Conservation (phyloP, 2,329 filamentous ascomycete genomes). For the Colletotrichum tropicale region DNA sequence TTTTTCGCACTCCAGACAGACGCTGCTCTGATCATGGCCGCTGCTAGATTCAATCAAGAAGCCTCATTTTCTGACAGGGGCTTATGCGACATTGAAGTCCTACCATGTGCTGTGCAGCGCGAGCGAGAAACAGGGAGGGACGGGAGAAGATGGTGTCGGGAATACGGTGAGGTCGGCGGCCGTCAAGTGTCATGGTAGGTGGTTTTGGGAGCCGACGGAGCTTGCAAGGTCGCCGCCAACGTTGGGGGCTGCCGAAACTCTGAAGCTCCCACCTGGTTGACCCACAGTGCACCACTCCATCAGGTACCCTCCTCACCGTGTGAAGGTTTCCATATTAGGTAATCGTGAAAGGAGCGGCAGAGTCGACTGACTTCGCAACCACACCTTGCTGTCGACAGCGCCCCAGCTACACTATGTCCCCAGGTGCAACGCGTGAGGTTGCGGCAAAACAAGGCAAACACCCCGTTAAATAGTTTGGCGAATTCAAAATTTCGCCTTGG, state of each 20-base stretch:
- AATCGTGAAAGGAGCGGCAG: neutral
- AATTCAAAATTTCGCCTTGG: neutral
- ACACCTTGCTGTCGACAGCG: neutral
- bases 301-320: neutral
- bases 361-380: neutral
- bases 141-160: neutral
- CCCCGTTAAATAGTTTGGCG: neutral
- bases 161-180: neutral
- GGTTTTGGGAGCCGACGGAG: neutral
- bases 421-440: neutral
- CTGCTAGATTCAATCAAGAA: neutral
- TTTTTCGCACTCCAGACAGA: neutral
- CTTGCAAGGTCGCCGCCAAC: neutral
- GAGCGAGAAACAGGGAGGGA: neutral
- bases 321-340: neutral
- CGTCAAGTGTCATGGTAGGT: neutral
- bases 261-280: neutral
- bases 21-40: conserved; percentile 17
- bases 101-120: neutral
- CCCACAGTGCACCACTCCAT: neutral
- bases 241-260: neutral
- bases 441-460: neutral
- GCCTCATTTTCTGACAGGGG: neutral
- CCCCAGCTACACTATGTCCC: neutral
- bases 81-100: neutral